These are phyloP conservation scores for Colletotrichum tropicale DNA, from an alignment of 2,329 filamentous ascomycete species.

Conservation along the genomic window DNA sequence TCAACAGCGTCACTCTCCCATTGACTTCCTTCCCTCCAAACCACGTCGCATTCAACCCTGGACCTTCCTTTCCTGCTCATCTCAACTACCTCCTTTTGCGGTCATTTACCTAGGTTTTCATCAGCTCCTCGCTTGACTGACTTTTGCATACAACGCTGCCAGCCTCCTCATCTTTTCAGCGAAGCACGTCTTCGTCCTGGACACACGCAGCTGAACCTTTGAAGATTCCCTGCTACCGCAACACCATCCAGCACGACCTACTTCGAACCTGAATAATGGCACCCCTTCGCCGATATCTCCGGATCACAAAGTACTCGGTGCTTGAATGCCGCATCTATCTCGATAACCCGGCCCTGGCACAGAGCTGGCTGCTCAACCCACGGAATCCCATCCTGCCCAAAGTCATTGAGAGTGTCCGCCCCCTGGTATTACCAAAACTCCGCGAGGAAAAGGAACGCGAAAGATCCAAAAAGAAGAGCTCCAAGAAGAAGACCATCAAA, in stretches of 20 bases:
- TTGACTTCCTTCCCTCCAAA: background rate
- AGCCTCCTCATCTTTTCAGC: background rate
- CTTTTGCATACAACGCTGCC: background rate
- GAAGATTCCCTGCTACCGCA: background rate
- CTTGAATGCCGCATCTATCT: constrained; percentile 97
- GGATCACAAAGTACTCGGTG: constrained; percentile 91
- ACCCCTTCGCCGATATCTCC: constrained; percentile 85
- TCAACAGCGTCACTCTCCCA: background rate
- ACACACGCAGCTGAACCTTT: background rate
- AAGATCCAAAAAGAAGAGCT: constrained; percentile 60
- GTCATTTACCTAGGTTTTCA: background rate
- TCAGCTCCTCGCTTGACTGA: background rate
- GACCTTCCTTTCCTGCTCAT: background rate
- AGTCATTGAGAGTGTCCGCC: constrained; percentile 84
- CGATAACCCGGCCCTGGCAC: constrained; percentile 82
- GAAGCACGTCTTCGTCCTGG: background rate
- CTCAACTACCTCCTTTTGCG: background rate
- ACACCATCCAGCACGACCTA: background rate
- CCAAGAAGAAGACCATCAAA: constrained; percentile 82
- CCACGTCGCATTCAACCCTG: background rate
- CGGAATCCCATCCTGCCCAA: constrained; percentile 78
- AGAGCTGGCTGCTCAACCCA: constrained; percentile 83
- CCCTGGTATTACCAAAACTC: constrained; percentile 87
- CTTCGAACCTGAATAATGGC: constrained; percentile 64
- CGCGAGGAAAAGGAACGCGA: constrained; percentile 80